phyloP scores from a whole-genome alignment of 805 yeast species.

The Ogataea saltuana region DNA sequence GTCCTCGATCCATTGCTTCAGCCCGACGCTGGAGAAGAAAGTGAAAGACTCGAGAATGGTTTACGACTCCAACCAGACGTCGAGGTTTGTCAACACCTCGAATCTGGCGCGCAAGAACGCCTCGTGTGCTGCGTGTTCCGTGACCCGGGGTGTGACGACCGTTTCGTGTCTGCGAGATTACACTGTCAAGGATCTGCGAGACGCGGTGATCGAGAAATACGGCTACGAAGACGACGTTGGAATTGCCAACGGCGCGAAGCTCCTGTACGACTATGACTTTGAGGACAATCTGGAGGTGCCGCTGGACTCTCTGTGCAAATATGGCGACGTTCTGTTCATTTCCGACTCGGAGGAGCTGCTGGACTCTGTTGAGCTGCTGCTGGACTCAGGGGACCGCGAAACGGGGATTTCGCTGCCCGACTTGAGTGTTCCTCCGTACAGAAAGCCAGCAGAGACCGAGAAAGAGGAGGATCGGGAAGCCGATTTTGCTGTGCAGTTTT shows the following conservation, averaged over 20 bases:
- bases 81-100: conserved; percentile 67
- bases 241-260: conserved; percentile 46
- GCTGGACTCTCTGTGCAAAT: conserved; percentile 49
- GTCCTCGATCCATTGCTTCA: conserved; percentile 59
- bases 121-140: conserved; percentile 67
- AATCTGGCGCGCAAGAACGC: conserved; percentile 61
- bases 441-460: conserved; percentile 21
- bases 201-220: conserved; percentile 48
- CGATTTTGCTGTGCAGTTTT: conserved; percentile 23
- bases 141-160: conserved; percentile 52
- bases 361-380: conserved; percentile 63
- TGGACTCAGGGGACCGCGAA: conserved; percentile 28
- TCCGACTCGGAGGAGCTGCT: conserved; percentile 77
- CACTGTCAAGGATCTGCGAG: conserved; percentile 55
- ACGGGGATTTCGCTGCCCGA: conserved; percentile 24
- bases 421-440: conserved; percentile 22
- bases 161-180: conserved; percentile 29
- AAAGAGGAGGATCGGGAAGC: conserved; percentile 26
- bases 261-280: conserved; percentile 84
- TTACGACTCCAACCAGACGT: conserved; percentile 53
- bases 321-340: conserved; percentile 66
- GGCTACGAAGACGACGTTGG: conserved; percentile 61
- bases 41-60: conserved; percentile 46
- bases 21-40: conserved; percentile 28
- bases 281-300: conserved; percentile 66